Evolutionary conservation across 2,329 filamentous ascomycete species (phyloP).

Genomic region (Hypoxylon sp.): DNA sequence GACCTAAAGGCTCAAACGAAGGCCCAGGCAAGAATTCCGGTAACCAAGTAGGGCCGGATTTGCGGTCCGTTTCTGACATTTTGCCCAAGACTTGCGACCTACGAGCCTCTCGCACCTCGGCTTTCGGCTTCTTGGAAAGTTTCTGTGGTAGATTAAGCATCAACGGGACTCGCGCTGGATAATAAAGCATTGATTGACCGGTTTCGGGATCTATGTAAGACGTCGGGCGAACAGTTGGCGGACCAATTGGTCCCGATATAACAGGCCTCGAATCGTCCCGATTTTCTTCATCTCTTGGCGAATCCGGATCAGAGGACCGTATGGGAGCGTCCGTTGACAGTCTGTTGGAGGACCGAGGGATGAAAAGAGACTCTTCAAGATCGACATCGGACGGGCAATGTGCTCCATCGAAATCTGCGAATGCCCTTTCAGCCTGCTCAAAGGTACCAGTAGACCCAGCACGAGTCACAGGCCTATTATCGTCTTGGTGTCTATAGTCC

Average conservation of each 20-base stretch:
- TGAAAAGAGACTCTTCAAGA: constrained; percentile 38
- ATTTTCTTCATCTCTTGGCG: constrained; percentile 35
- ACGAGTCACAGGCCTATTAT: constrained; percentile 56
- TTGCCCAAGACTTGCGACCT: constrained; percentile 76
- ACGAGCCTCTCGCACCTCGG: constrained; percentile 71
- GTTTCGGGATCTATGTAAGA: constrained; percentile 71
- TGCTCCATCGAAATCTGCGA: constrained; percentile 83
- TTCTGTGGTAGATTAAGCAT: constrained; percentile 93
- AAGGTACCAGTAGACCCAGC: constrained; percentile 68
- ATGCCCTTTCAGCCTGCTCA: constrained; percentile 71
- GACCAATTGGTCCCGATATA: constrained; percentile 47
- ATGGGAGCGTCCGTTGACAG: constrained; percentile 31
- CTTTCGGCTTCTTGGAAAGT: constrained; percentile 76
- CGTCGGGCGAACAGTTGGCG: constrained; percentile 53
- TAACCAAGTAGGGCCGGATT: constrained; percentile 45
- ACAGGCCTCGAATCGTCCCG: constrained; percentile 32
- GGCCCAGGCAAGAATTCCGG: constrained; percentile 44
- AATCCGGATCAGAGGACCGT: constrained; percentile 34
- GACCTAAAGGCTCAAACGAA: constrained; percentile 46
- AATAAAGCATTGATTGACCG: constrained; percentile 87
- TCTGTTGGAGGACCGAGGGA: constrained; percentile 40
- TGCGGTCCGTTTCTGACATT: constrained; percentile 58
- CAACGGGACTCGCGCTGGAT: constrained; percentile 91
- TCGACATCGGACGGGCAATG: constrained; percentile 70
- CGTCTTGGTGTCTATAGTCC: constrained; percentile 33